A percentile compares a stretch with the other conserved stretches of the same genome.
phyloP scores from a whole-genome alignment of 345 rosid genomes.

The Salix koriyanagi region DNA sequence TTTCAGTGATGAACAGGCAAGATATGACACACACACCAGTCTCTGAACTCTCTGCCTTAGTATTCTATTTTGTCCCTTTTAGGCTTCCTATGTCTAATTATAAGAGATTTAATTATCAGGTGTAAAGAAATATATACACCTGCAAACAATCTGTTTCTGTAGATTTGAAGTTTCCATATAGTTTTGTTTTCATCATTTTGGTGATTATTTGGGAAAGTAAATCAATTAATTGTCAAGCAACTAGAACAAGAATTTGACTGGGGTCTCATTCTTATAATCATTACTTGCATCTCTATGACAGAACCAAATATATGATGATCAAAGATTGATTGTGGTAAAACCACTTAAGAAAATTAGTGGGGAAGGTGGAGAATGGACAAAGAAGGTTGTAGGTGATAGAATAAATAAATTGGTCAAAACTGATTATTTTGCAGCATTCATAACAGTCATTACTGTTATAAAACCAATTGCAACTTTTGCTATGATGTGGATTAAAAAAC shows the following conservation, averaged over 20 bases:
- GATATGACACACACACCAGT: not conserved
- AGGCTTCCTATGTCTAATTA: not conserved
- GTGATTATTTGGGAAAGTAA: not conserved
- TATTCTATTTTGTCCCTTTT: not conserved
- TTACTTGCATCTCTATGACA: not conserved
- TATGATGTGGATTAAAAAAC: not conserved
- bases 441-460: not conserved
- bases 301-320: not conserved
- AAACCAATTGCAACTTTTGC: not conserved
- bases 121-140: not conserved
- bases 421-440: not conserved
- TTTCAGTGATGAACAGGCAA: conserved; percentile 77
- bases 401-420: not conserved
- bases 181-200: not conserved
- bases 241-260: not conserved
- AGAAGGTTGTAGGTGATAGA: not conserved
- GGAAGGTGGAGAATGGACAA: not conserved
- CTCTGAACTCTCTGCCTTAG: not conserved
- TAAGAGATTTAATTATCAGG: not conserved
- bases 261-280: not conserved
- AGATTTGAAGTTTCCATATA: not conserved
- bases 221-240: not conserved
- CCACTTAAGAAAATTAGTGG: not conserved
- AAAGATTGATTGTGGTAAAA: not conserved
- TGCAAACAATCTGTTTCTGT: not conserved